These are phyloP conservation scores for Akanthomyces dipterigenus DNA, from an alignment of 2,329 filamentous ascomycete species.

Conservation along the genomic window DNA sequence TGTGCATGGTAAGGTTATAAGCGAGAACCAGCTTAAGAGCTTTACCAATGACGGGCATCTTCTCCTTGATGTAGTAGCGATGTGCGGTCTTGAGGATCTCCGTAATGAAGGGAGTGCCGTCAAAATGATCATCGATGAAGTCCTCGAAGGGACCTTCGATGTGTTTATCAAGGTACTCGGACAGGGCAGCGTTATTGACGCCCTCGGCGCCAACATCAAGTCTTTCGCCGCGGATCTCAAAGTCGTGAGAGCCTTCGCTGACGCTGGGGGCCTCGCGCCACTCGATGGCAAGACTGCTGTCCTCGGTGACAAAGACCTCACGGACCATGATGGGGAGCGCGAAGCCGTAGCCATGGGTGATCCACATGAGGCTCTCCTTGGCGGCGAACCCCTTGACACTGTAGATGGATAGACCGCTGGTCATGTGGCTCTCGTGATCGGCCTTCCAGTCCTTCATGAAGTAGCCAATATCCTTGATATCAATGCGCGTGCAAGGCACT, in stretches of 20 bases:
- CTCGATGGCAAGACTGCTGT: conserved; percentile 87
- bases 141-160: conserved; percentile 87
- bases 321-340: conserved; percentile 88
- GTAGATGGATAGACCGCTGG: conserved; percentile 79
- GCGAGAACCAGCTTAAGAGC: conserved; percentile 90
- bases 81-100: conserved; percentile 95
- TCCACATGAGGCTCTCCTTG: conserved; percentile 71
- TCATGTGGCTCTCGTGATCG: conserved; percentile 87
- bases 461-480: conserved; percentile 96
- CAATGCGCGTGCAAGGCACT: conserved; percentile 93
- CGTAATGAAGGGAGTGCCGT: conserved; percentile 89
- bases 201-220: conserved; percentile 86
- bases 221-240: conserved; percentile 80
- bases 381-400: conserved; percentile 82
- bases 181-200: conserved; percentile 71
- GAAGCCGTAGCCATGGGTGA: conserved; percentile 94
- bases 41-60: conserved; percentile 85
- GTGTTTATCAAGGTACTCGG: conserved; percentile 91
- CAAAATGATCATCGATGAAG: conserved; percentile 94
- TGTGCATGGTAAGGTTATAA: conserved; percentile 91
- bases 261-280: conserved; percentile 77
- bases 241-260: conserved; percentile 66
- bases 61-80: conserved; percentile 84
- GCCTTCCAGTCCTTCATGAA: conserved; percentile 99
- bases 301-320: conserved; percentile 86